Evolutionary conservation across 352 stramenopile species (phyloP).

Genomic region (Globisporangium barbulae): DNA sequence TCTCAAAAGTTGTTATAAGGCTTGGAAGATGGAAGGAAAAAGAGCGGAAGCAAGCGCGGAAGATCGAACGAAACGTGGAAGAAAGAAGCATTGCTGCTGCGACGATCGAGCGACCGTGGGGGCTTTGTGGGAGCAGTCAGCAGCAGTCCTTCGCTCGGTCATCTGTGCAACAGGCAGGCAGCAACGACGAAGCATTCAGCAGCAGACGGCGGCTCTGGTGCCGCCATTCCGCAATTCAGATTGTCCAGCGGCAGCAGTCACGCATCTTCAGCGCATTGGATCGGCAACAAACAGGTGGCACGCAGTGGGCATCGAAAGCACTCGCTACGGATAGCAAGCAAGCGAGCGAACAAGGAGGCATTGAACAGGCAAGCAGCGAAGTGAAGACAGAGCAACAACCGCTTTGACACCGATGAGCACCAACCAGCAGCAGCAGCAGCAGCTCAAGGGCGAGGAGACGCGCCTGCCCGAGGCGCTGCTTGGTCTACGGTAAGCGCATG

Average conservation of each 20-base stretch:
- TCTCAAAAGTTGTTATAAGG: no score
- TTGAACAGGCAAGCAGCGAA: background rate
- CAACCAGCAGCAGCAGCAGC: background rate
- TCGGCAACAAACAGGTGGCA: no score
- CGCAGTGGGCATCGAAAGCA: no score
- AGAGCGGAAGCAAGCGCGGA: background rate
- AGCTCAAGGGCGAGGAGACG: slow-evolving; percentile 13
- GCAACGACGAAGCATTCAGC: background rate
- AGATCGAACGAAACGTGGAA: background rate
- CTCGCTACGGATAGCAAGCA: background rate
- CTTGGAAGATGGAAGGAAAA: background rate
- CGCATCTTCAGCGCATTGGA: no score
- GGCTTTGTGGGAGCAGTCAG: background rate
- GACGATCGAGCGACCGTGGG: background rate
- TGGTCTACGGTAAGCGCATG: slow-evolving; percentile 7
- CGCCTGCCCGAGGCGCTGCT: slow-evolving; percentile 11
- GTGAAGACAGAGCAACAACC: background rate
- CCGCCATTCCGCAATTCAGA: background rate
- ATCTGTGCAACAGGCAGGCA: background rate
- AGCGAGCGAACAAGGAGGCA: background rate
- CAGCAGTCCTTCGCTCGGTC: background rate
- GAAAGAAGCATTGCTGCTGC: background rate
- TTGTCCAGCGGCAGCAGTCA: slow-evolving; percentile 2
- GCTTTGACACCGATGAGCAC: no score
- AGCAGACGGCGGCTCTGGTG: no score